Percentiles rank a stretch among this genome's conserved stretches.
phyloP scores from a whole-genome alignment of 768 basidiomycete species.

The Daedaleopsis sinensis region DNA sequence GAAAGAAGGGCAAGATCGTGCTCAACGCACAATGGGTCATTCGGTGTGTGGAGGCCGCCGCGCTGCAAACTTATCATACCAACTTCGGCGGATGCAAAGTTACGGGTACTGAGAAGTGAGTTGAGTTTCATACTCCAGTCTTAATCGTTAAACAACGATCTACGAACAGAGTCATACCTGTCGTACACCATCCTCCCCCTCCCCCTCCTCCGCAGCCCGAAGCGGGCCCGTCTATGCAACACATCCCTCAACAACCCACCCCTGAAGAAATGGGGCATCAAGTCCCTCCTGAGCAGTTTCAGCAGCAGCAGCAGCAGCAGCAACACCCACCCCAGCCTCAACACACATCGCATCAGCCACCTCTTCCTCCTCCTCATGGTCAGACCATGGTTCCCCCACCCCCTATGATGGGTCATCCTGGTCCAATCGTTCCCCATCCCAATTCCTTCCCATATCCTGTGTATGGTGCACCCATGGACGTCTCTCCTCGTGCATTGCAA shows the following conservation, averaged over 20 bases:
- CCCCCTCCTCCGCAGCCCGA: background rate
- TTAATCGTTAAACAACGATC: background rate
- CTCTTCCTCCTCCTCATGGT: constrained; percentile 12
- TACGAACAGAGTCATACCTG: constrained; percentile 2
- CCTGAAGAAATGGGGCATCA: constrained; percentile 15
- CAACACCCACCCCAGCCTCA: constrained; percentile 18
- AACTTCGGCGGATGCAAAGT: constrained; percentile 86
- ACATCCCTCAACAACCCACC: constrained; percentile 12
- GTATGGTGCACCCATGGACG: constrained; percentile 21
- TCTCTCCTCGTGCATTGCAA: constrained; percentile 45
- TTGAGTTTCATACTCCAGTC: constrained; percentile 12
- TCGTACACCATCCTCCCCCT: constrained; percentile 2
- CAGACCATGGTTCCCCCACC: constrained; percentile 25
- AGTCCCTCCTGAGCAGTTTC: constrained; percentile 22
- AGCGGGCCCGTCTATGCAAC: constrained; percentile 10
- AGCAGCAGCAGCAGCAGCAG: constrained; percentile 25
- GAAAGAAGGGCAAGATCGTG: constrained; percentile 80
- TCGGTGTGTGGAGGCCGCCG: constrained; percentile 71
- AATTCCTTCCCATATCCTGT: constrained; percentile 25
- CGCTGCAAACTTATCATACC: constrained; percentile 72
- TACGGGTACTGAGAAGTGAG: constrained; percentile 71
- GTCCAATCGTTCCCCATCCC: constrained; percentile 13
- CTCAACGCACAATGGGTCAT: constrained; percentile 75
- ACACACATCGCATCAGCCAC: constrained; percentile 18
- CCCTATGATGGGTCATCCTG: constrained; percentile 26